These are phyloP conservation scores for Phaffia tasmanica DNA, from an alignment of 768 basidiomycete species.

Conservation along the genomic window DNA sequence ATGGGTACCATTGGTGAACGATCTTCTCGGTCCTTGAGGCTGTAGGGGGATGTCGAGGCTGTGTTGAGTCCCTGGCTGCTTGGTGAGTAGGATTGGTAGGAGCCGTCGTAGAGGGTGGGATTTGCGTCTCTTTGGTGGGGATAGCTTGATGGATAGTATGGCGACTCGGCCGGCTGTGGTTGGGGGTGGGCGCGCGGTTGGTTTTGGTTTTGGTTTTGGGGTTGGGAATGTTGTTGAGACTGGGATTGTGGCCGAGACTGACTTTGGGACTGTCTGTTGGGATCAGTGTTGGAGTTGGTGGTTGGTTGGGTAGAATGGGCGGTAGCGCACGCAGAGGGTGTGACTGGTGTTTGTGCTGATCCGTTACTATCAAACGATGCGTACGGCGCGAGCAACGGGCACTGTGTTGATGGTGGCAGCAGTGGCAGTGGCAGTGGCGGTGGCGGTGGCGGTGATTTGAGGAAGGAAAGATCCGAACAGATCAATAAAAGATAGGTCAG, in stretches of 20 bases:
- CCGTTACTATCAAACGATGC: no score
- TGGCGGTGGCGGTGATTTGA: slow-evolving; percentile 1
- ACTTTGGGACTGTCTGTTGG: background rate
- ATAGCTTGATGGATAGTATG: background rate
- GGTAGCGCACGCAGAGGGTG: slow-evolving; percentile 15
- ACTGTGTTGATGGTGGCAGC: background rate
- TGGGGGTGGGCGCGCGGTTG: background rate
- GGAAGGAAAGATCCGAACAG: slow-evolving; percentile 1
- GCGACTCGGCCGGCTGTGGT: background rate
- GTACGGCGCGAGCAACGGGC: no score
- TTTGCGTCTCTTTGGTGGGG: background rate
- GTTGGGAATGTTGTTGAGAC: background rate
- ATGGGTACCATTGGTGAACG: background rate
- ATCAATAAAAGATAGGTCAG: slow-evolving; percentile 1
- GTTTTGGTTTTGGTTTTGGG: background rate
- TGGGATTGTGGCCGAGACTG: background rate
- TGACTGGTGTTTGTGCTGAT: no score
- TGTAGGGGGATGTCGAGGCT: no score
- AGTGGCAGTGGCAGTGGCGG: background rate
- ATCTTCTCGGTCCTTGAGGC: no score
- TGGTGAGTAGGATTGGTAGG: no score
- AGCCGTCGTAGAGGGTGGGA: background rate
- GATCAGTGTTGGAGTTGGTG: background rate
- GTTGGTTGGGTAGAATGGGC: slow-evolving; percentile 14
- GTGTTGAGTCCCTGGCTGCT: no score